A percentile compares a stretch with the other conserved stretches of the same genome.
These are phyloP conservation scores for Diaporthe aspalathi DNA, from an alignment of 2,329 filamentous ascomycete species.

Conservation along the genomic window DNA sequence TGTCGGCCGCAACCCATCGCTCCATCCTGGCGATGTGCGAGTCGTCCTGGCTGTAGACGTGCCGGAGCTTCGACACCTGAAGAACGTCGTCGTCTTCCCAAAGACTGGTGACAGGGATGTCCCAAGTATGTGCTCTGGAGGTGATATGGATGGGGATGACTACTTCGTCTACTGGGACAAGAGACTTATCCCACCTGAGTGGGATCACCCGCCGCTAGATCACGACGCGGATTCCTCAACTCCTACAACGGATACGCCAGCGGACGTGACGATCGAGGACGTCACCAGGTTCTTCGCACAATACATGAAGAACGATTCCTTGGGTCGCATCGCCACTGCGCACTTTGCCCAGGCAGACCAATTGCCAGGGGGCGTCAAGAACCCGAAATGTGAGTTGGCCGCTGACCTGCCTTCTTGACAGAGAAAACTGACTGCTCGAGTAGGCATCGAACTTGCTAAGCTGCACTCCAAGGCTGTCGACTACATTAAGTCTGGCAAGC, in stretches of 20 bases:
- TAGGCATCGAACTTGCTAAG: constrained; percentile 75
- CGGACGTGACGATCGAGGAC: constrained; percentile 76
- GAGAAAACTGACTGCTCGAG: constrained; percentile 32
- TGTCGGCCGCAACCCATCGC: constrained; percentile 89
- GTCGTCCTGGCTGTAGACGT: constrained; percentile 86
- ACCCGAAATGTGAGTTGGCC: constrained; percentile 69
- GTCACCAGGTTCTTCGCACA: constrained; percentile 87
- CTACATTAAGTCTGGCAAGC: constrained; percentile 88
- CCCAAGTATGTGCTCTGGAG: constrained; percentile 94
- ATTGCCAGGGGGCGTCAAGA: constrained; percentile 68
- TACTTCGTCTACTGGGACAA: constrained; percentile 94
- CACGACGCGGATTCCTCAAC: constrained; percentile 59
- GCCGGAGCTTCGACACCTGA: constrained; percentile 78
- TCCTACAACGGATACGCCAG: constrained; percentile 37
- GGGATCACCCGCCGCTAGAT: constrained; percentile 83
- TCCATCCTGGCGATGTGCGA: constrained; percentile 92
- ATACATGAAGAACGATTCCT: constrained; percentile 90
- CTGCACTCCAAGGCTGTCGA: constrained; percentile 94
- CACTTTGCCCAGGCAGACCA: constrained; percentile 84
- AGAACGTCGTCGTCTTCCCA: constrained; percentile 89
- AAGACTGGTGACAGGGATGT: constrained; percentile 85
- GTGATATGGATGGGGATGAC: constrained; percentile 95
- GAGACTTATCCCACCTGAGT: constrained; percentile 74
- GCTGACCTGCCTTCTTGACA: no score
- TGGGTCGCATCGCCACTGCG: constrained; percentile 82